These are phyloP conservation scores for Niveomyces coronatus DNA, from an alignment of 2,329 filamentous ascomycete species.

Conservation along the genomic window DNA sequence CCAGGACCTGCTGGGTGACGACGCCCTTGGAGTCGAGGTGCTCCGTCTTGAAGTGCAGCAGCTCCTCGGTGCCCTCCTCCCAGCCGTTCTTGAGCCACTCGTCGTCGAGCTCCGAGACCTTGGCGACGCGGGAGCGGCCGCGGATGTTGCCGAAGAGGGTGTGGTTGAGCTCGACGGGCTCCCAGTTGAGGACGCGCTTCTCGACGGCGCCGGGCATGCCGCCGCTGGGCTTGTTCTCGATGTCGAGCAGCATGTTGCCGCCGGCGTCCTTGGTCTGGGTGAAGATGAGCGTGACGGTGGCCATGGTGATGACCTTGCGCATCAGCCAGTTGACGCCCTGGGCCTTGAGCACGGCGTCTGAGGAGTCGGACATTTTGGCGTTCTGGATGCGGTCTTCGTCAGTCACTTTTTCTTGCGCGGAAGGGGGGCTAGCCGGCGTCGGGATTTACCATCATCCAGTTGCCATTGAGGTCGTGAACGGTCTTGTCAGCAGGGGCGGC, in stretches of 20 bases:
- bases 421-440: background rate
- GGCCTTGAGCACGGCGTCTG: constrained; percentile 12
- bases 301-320: constrained; percentile 14
- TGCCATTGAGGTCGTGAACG: constrained; percentile 9
- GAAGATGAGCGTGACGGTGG: constrained; percentile 12
- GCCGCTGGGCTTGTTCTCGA: constrained; percentile 12
- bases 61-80: constrained; percentile 13
- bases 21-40: constrained; percentile 10
- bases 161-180: constrained; percentile 12
- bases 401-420: background rate
- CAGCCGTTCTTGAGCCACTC: constrained; percentile 13
- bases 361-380: constrained; percentile 11
- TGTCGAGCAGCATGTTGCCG: constrained; percentile 12
- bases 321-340: constrained; percentile 15
- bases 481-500: constrained; percentile 9
- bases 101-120: constrained; percentile 9
- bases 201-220: constrained; percentile 11
- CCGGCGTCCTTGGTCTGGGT: constrained; percentile 10
- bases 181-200: constrained; percentile 13
- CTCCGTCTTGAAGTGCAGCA: constrained; percentile 12
- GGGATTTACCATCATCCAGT: constrained; percentile 10
- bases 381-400: constrained; percentile 3
- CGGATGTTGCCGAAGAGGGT: constrained; percentile 14
- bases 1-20: constrained; percentile 8
- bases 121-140: constrained; percentile 11